Percentiles rank a stretch among this genome's conserved stretches.
These are phyloP conservation scores for Suillus sp. DNA, from an alignment of 768 basidiomycete genomes.

Conservation along the genomic window DNA sequence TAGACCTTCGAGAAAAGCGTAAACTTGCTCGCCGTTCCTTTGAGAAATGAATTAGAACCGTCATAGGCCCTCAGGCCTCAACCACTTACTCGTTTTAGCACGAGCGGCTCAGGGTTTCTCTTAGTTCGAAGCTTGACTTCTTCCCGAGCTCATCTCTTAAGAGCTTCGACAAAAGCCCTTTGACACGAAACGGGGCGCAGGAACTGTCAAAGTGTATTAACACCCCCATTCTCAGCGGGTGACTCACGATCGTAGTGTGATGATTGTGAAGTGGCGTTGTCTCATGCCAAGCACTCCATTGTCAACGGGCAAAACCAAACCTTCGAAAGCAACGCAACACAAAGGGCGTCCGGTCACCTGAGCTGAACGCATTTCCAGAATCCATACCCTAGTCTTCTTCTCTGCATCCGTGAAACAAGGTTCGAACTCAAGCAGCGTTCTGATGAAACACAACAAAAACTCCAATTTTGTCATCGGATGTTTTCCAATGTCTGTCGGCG, in stretches of 20 bases:
- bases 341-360: neutral
- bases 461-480: slow-evolving; percentile 3
- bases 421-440: neutral
- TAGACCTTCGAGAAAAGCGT: slow-evolving; percentile 1
- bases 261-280: neutral
- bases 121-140: neutral
- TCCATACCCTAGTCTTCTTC: neutral
- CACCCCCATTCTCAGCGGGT: slow-evolving; percentile 3
- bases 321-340: neutral
- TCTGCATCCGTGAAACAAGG: neutral
- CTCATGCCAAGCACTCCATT: neutral
- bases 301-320: neutral
- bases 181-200: neutral
- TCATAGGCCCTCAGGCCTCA: neutral
- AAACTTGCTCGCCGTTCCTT: neutral
- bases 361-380: neutral
- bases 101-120: slow-evolving; percentile 4
- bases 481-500: slow-evolving; percentile 1
- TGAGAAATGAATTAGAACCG: slow-evolving; percentile 4
- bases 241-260: neutral
- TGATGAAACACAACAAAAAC: neutral
- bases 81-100: neutral
- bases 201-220: neutral
- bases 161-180: neutral
- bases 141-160: neutral